Evolutionary conservation across 2,329 filamentous ascomycete species (phyloP).

Genomic region (Diaporthe aspalathi): DNA sequence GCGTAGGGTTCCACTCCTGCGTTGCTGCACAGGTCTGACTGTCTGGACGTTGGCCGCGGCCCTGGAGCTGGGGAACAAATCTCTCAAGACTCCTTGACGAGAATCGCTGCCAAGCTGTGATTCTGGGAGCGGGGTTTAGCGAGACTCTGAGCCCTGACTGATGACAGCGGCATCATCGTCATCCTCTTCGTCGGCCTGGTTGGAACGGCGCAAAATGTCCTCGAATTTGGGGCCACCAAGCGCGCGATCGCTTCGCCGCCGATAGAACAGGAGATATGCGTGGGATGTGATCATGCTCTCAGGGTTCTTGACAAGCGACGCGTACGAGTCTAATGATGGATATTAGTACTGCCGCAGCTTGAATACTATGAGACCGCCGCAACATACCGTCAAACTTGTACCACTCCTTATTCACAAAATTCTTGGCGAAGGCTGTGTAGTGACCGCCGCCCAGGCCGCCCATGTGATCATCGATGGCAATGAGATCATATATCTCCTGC

Average conservation of each 20-base stretch:
- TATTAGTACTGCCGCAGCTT: background rate
- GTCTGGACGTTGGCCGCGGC: constrained; percentile 17
- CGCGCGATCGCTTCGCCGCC: constrained; percentile 79
- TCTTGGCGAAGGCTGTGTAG: constrained; percentile 94
- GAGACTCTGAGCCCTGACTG: constrained; percentile 37
- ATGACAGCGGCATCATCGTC: constrained; percentile 35
- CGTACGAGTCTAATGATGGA: constrained; percentile 75
- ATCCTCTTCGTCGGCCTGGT: constrained; percentile 17
- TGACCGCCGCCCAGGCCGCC: constrained; percentile 94
- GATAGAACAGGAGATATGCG: constrained; percentile 96
- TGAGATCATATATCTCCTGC: constrained; percentile 88
- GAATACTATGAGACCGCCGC: background rate
- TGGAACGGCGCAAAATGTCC: constrained; percentile 65
- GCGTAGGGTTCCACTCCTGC: background rate
- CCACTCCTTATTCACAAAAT: constrained; percentile 90
- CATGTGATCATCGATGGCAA: constrained; percentile 96
- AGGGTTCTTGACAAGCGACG: constrained; percentile 70
- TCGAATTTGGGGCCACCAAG: constrained; percentile 84
- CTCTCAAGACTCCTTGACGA: background rate
- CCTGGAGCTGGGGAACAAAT: constrained; percentile 6
- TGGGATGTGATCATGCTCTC: constrained; percentile 75
- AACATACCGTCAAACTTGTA: constrained; percentile 94
- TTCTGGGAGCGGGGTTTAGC: constrained; percentile 29
- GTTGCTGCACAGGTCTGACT: constrained; percentile 5
- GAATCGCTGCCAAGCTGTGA: constrained; percentile 22